phyloP scores from a whole-genome alignment of 805 yeast species.

The Saccharomycopsis fibuligera region DNA sequence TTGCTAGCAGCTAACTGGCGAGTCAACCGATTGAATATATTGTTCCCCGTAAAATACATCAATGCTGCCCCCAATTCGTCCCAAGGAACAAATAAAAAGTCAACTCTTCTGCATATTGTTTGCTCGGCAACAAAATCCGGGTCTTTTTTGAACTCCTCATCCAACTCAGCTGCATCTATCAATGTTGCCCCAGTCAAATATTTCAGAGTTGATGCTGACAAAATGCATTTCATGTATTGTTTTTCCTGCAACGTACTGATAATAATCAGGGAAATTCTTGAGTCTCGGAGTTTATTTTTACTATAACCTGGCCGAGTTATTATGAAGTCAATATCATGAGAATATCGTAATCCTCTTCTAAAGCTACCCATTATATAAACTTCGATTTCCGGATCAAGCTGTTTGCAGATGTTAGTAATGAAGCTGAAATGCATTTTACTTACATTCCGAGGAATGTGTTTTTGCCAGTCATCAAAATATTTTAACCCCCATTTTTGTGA shows the following conservation, averaged over 20 bases:
- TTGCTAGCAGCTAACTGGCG: constrained; percentile 37
- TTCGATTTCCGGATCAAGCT: constrained; percentile 32
- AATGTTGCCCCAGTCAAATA: constrained; percentile 16
- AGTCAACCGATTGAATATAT: constrained; percentile 41
- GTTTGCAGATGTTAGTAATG: constrained; percentile 25
- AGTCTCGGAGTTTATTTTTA: constrained; percentile 15
- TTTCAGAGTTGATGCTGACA: constrained; percentile 15
- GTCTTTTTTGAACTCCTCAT: neutral
- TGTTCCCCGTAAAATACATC: constrained; percentile 51
- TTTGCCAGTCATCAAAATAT: constrained; percentile 42
- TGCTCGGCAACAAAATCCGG: constrained; percentile 24
- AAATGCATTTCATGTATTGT: constrained; percentile 27
- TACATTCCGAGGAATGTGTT: constrained; percentile 39
- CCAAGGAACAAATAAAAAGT: constrained; percentile 43
- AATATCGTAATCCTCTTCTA: constrained; percentile 38
- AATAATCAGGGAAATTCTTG: constrained; percentile 21
- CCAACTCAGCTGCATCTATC: neutral
- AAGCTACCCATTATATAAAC: constrained; percentile 45
- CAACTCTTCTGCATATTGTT: constrained; percentile 44
- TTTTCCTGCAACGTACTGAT: constrained; percentile 24
- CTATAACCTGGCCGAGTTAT: constrained; percentile 33
- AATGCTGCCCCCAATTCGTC: constrained; percentile 39
- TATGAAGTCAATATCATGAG: constrained; percentile 51
- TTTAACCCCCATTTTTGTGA: constrained; percentile 35
- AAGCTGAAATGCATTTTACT: constrained; percentile 35